Base-by-base conservation (phyloP, 176 grass and related monocot species). In the Elaeis guineensis region DNA sequence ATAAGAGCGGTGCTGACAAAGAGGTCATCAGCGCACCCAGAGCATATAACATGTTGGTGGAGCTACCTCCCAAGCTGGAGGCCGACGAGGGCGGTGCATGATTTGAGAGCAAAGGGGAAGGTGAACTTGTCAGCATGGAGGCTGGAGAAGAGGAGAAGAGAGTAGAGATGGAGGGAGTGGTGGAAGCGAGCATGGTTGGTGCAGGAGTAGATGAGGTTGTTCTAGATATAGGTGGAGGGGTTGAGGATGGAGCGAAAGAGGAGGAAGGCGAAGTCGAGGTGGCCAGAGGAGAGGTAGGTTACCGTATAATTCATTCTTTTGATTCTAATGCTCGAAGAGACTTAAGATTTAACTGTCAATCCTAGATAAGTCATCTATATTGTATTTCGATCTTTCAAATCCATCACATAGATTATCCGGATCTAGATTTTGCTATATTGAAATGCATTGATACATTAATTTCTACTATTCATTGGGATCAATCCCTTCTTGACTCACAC, bases 1-100 rank as follows among this genome's bases (percentile, higher is more conserved):
- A 70, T 57, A 18, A 77, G 64, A 25, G 74, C 74, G 9, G 74
- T 57, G 16, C 17, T 32, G 11, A 77, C 65, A 52, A 68, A 68
- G 52, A 21, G 52, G 52, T 68, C 65, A 18, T 20, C 14, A n/a
- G 52, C 52, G 52, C 24, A 39, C 5, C 65, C 65, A 21, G 49
- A 69, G 44, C 57, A 77, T n/a, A 77, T 26, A 17, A 49, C 24
- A 32, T 69, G 57, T 5, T 57, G 65, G 55, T 77, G 65, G 49
- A 69, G 44, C 22, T 61, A 21, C 52, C 57, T 55, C 9, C 66
- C 66, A 7, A 51, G 55, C 21, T 25, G 21, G 24, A 62, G 35
- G 39, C 62, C 56, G 17, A 57, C 69, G 19, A 77, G 59, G 18
- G 48, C 20, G 2, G 54, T 52, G 52, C 52, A 54, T 17, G 65